Evolutionary conservation across 352 stramenopile species (phyloP), one percentile per base, ranked within the genome.

Genomic region (Phytophthora fragariaefolia): DNA sequence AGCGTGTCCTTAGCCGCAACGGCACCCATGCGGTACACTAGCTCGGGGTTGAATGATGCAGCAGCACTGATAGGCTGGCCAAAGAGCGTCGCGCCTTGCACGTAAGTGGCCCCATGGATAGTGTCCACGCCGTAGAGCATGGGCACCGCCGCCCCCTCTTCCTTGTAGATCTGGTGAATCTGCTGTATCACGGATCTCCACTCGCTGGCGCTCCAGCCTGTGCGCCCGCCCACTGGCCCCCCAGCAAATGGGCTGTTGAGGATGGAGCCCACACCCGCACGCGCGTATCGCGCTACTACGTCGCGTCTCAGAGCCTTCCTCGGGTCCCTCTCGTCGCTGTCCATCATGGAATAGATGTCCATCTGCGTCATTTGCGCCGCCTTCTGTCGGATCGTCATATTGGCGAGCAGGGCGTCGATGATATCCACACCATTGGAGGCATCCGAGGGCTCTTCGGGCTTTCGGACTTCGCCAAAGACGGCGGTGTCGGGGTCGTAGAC

Each of bases 321-420:
- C 0, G 80, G 79, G 47, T 89, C 67, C 30, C 77, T 71, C 28
- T 77, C 56, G 59, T 91, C 76, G 36, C 76, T 74, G 54, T 91
- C 74, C 64, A 91, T 69, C 70, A 96, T 78, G 30, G 91, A 85
- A 53, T 95, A 85, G 57, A 98, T 94, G 60, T 97, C 90, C 65
- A 98, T 84, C 72, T 98, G 90, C 23, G 88, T 91, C 90, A 98
- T 97, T 63, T 98, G 90, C 45, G 85, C 88, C 52, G 93, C 71
- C 56, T 90, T 91, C 69, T 90, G 75, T 0, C 63, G 77, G 3
- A 91, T 45, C 6, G 79, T 86, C 82, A 89, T 73, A 32, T 73
- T 78, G 15, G 57, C 63, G n/a, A 77, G 15, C 32, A 73, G 28
- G 27, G 54, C 52, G 8, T 64, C 63, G 38, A n/a, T n/a, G n/a